Evolutionary conservation across 2,329 filamentous ascomycete genomes (phyloP).

Genomic region (Aspergillus sp.): DNA sequence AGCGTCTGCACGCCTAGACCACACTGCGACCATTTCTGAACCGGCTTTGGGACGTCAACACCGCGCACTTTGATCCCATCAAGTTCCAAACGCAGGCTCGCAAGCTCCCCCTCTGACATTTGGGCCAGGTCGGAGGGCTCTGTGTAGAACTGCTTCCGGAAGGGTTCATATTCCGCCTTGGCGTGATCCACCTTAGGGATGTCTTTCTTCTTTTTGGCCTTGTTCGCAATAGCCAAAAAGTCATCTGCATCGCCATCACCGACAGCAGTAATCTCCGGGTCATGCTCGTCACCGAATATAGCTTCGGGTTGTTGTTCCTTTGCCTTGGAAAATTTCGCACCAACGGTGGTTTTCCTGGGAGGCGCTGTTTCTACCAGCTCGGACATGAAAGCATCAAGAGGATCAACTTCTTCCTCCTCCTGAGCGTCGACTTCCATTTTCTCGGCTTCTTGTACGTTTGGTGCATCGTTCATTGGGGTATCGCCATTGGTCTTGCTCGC

Average conservation of each 20-base stretch:
- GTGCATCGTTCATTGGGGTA: slow-evolving; percentile 43
- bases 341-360: slow-evolving; percentile 38
- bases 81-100: slow-evolving; percentile 77
- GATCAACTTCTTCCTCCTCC: slow-evolving; percentile 69
- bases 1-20: slow-evolving; percentile 83
- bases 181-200: slow-evolving; percentile 83
- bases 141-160: slow-evolving; percentile 93
- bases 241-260: slow-evolving; percentile 63
- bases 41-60: slow-evolving; percentile 84
- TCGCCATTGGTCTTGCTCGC: slow-evolving; percentile 46
- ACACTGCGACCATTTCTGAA: slow-evolving; percentile 95
- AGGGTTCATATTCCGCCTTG: slow-evolving; percentile 80
- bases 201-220: slow-evolving; percentile 88
- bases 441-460: slow-evolving; percentile 31
- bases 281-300: slow-evolving; percentile 83
- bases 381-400: slow-evolving; percentile 96
- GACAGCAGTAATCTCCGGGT: slow-evolving; percentile 63
- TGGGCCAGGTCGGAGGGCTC: slow-evolving; percentile 81
- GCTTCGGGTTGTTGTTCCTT: slow-evolving; percentile 71
- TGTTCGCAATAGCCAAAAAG: slow-evolving; percentile 60
- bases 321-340: slow-evolving; percentile 40
- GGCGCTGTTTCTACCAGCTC: slow-evolving; percentile 56
- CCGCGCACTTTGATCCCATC: slow-evolving; percentile 95
- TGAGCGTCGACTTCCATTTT: slow-evolving; percentile 39
- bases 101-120: slow-evolving; percentile 81